These are phyloP conservation scores for Eucalyptus tenuipes DNA, from an alignment of 345 rosid genomes.

Conservation along the genomic window DNA sequence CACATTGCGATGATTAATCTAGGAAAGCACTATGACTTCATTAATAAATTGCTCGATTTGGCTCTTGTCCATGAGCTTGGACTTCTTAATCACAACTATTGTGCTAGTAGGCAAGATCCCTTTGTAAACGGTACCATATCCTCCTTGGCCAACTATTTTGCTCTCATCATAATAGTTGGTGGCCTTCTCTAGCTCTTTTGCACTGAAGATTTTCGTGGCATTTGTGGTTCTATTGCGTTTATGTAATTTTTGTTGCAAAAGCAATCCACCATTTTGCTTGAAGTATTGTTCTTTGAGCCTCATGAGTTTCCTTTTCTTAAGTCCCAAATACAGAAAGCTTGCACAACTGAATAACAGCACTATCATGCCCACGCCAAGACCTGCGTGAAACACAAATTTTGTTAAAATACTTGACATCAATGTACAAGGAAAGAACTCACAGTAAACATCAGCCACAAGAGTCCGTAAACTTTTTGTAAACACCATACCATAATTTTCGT, in stretches of 20 bases:
- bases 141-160: constrained; percentile 24
- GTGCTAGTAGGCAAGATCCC: constrained; percentile 18
- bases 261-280: constrained; percentile 18
- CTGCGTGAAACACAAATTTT: background rate
- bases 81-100: constrained; percentile 30
- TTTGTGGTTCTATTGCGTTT: background rate
- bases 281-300: constrained; percentile 3
- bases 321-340: background rate
- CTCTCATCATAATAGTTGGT: constrained; percentile 18
- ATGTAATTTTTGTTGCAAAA: constrained; percentile 14
- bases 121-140: constrained; percentile 32
- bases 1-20: constrained; percentile 33
- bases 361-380: background rate
- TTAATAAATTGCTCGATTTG: constrained; percentile 36
- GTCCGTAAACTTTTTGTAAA: background rate
- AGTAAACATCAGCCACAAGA: background rate
- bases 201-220: constrained; percentile 13
- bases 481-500: background rate
- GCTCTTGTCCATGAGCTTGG: constrained; percentile 17
- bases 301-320: background rate
- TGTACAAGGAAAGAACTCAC: background rate
- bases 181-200: constrained; percentile 23
- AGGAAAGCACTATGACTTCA: constrained; percentile 29
- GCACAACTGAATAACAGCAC: background rate
- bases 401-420: background rate